Evolutionary conservation across 176 grass and related monocot species (phyloP).

Genomic region (Pontederia paniculata): DNA sequence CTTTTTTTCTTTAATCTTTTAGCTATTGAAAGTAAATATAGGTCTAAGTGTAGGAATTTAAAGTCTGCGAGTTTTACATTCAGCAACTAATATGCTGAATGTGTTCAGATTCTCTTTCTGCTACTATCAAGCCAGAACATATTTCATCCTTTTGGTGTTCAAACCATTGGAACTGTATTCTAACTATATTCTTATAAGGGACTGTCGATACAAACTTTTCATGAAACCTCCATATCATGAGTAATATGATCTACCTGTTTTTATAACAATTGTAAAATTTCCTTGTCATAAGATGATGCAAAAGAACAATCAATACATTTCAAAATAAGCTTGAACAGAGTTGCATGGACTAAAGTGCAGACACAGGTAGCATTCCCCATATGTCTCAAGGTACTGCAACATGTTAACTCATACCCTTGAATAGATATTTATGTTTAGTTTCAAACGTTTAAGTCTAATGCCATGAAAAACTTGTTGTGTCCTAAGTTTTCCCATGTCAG

Average conservation of each 20-base stretch:
- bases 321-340: background rate
- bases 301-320: background rate
- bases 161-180: too few species aligned
- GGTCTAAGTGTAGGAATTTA: too few species aligned
- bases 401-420: too few species aligned
- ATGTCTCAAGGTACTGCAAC: slow-evolving; percentile 8
- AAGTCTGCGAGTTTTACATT: too few species aligned
- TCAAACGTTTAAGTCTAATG: background rate
- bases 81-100: too few species aligned
- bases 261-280: background rate
- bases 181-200: too few species aligned
- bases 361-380: background rate
- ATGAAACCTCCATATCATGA: background rate
- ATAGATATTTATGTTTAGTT: background rate
- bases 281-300: background rate
- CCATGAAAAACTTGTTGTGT: background rate
- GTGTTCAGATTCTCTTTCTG: too few species aligned
- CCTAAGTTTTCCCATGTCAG: slow-evolving; percentile 74
- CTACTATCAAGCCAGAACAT: too few species aligned
- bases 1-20: too few species aligned
- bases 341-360: background rate
- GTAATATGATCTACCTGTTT: background rate
- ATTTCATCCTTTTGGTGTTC: too few species aligned
- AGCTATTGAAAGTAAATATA: too few species aligned
- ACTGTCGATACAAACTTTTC: background rate